Percentiles rank a stretch among this genome's conserved stretches.
Conservation (phyloP, 2,329 filamentous ascomycete species). For the Dactylellina parvicollis region DNA sequence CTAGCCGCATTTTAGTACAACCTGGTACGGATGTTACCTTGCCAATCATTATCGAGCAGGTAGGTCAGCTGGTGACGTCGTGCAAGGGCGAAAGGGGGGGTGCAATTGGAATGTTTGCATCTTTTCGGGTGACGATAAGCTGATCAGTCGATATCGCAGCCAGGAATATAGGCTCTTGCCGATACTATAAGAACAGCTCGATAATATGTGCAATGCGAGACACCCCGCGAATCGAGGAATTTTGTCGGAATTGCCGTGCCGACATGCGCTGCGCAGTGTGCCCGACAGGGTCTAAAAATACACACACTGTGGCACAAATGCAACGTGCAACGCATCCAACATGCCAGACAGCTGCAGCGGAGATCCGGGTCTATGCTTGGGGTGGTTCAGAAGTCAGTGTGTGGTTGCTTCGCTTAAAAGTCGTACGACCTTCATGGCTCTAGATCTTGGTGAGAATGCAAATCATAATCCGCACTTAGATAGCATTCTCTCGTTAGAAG, state of each 20-base stretch:
- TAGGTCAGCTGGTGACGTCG: constrained; percentile 35
- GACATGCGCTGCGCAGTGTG: constrained; percentile 20
- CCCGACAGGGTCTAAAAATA: constrained; percentile 34
- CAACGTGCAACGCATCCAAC: background rate
- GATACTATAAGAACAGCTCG: background rate
- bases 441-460: too few species aligned
- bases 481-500: too few species aligned
- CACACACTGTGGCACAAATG: background rate
- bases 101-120: constrained; percentile 29
- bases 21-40: constrained; percentile 42
- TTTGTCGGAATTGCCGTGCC: constrained; percentile 22
- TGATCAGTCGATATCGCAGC: background rate
- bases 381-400: too few species aligned
- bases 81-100: background rate
- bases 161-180: background rate
- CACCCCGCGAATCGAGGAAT: background rate
- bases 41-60: constrained; percentile 15
- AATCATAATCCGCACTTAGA: too few species aligned
- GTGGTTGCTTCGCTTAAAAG: too few species aligned
- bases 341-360: constrained; percentile 1
- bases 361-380: too few species aligned
- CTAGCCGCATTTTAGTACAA: constrained; percentile 11
- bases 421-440: too few species aligned
- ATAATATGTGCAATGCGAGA: background rate
- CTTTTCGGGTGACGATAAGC: background rate